Base-by-base conservation (phyloP, 441 rosid genomes). In the Erysimum cheiri region DNA sequence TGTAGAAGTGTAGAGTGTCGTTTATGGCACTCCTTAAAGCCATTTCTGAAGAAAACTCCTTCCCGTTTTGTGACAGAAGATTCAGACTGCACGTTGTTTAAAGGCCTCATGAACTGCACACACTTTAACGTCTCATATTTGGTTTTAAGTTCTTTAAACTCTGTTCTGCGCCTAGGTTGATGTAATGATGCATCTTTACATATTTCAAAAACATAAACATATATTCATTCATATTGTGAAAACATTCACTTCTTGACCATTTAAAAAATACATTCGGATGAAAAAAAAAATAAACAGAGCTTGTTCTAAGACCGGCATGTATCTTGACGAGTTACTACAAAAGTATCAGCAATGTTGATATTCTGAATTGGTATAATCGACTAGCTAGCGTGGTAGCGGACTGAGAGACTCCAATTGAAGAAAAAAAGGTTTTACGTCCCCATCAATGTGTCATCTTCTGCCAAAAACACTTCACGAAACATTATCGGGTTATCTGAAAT, bases 21-120 rank as follows among this genome's bases (percentile, higher is more conserved):
- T 58, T n/a, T 26, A 33, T 33, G 47, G 26, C n/a, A 19, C 28
- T 36, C 8, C 35, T 14, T 1, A 39, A 46, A 13, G 3, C 14
- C 49, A 4, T 64, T 41, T 60, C 49, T n/a, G 6, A 44, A 32
- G 70, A 8, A 22, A 63, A 75, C 14, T 2, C 10, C 36, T 26
- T 64, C 63, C 26, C 79, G 71, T 64, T 75, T 54, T 3, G 12
- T 49, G 33, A 24, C 26, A 41, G 28, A 5, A 2, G 5, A 26
- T 29, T 40, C 19, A 64, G 32, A 75, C 75, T 48, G 31, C 71
- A 1, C 39, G 61, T 55, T 49, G 75, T 70, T 69, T 26, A 0
- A 37, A 48, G 5, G 13, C 11, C 37, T 13, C 3, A 3, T 0
- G 66, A 13, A 47, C 33, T 4, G 12, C 19, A 15, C 48, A 19